Percentiles rank a stretch among this genome's conserved stretches.
phyloP scores from a whole-genome alignment of 352 stramenopile species.

The Pythium coloratum region DNA sequence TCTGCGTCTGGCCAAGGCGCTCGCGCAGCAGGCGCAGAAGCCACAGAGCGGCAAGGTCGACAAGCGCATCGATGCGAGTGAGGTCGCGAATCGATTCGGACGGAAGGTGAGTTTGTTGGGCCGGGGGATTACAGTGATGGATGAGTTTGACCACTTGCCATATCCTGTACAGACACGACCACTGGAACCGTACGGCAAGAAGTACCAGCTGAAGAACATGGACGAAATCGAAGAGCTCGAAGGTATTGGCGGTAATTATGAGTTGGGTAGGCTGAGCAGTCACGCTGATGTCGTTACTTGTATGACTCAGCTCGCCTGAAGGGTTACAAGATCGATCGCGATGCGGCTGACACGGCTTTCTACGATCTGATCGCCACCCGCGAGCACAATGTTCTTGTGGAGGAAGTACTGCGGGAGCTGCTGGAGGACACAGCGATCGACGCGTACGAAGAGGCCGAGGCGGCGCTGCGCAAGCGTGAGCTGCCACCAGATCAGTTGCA shows the following conservation, averaged over 20 bases:
- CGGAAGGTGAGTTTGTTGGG: conserved; percentile 18
- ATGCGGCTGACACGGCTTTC: conserved; percentile 17
- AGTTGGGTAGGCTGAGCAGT: too few species aligned
- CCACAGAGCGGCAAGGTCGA: conserved; percentile 26
- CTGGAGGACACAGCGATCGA: conserved; percentile 60
- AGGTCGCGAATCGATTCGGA: conserved; percentile 21
- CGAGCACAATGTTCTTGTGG: conserved; percentile 36
- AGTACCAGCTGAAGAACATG: conserved; percentile 26
- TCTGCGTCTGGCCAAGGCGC: conserved; percentile 34
- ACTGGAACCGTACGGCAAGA: conserved; percentile 27
- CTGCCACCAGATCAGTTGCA: conserved; percentile 63
- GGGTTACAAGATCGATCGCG: conserved; percentile 20
- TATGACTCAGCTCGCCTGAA: conserved; percentile 11
- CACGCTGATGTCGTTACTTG: not conserved
- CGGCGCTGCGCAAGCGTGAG: conserved; percentile 46
- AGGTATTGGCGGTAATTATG: conserved; percentile 1
- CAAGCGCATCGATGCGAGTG: conserved; percentile 25
- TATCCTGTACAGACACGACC: conserved; percentile 13
- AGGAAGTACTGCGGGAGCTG: conserved; percentile 61
- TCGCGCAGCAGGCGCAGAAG: conserved; percentile 22
- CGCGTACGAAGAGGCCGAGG: conserved; percentile 52
- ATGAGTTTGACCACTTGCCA: not conserved
- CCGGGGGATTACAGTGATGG: not conserved
- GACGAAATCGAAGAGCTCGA: conserved; percentile 29
- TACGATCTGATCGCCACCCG: conserved; percentile 21